Percentiles rank a stretch among this genome's conserved stretches.
Evolutionary conservation across 495 filamentous ascomycete genomes (phyloP).

Genomic region (Niebla homalea): DNA sequence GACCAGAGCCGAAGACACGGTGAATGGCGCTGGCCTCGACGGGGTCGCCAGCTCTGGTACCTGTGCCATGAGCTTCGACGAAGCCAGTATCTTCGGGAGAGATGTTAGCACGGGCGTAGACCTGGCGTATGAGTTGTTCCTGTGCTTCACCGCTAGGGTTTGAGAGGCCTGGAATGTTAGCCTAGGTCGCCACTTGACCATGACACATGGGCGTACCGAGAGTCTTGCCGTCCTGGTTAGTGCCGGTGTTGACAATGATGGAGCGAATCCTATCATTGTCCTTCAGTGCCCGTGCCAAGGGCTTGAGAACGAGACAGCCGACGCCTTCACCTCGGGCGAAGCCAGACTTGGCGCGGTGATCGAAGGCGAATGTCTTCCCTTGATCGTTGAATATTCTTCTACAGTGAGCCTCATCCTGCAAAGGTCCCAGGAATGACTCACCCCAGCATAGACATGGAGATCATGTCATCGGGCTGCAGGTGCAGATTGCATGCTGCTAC

Average conservation of each 20-base stretch:
- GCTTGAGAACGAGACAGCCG: constrained; percentile 29
- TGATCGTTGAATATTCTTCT: too few species aligned
- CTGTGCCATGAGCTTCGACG: constrained; percentile 39
- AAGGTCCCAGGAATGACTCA: constrained; percentile 38
- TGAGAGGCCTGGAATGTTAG: constrained; percentile 25
- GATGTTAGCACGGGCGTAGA: constrained; percentile 25
- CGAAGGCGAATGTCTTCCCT: constrained; percentile 34
- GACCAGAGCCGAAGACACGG: constrained; percentile 10
- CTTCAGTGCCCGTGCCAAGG: constrained; percentile 22
- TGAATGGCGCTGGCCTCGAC: constrained; percentile 28
- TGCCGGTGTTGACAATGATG: constrained; percentile 16
- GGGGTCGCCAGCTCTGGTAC: constrained; percentile 36
- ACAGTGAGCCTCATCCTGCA: too few species aligned
- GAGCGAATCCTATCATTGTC: constrained; percentile 36
- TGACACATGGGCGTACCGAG: too few species aligned
- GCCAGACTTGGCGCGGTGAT: constrained; percentile 27
- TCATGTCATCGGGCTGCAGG: neutral
- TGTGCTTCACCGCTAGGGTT: constrained; percentile 27
- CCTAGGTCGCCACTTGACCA: too few species aligned
- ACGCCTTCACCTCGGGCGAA: constrained; percentile 34
- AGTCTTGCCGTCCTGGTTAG: constrained; percentile 23
- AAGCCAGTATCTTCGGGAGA: constrained; percentile 26
- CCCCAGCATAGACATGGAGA: constrained; percentile 19
- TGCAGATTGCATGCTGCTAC: constrained; percentile 31
- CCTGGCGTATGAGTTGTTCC: constrained; percentile 26